Base-by-base conservation (phyloP, 768 basidiomycete species). In the Neoboletus magnificus region DNA sequence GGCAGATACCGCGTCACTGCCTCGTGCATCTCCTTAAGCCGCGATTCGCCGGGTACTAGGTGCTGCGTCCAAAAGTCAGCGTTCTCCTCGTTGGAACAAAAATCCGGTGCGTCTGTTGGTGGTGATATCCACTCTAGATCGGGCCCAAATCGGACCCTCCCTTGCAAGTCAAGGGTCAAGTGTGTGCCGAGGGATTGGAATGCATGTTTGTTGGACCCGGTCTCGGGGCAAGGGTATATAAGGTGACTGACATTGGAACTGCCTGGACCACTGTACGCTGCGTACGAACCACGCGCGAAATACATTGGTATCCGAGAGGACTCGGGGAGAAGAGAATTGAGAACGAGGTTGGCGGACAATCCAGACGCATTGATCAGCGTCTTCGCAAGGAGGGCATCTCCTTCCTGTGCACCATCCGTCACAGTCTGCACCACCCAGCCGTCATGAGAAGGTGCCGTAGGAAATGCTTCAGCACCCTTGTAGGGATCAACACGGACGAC, bases 131-230 rank as follows among this genome's bases (percentile, higher is more conserved):
- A 92, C 67, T 97, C 88, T 16, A 97, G 78, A 66, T 98, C 93
- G 5, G 96, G 96, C 0, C 96, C 96, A 70, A 98, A 98, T 30
- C 84, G 82, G 50, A 98, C 80, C 57, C 89, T 87, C 0, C 91
- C 89, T 46, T 87, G 80, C 57, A 98, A 66, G 69, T 94, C 92
- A 41, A 98, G 73, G 27, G 93, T 93, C 25, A 98, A 77, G 73
- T 98, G 97, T 12, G 93, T 95, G 4, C 97, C 96, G 8, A 98
- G 78, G 4, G 90, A 89, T 56, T 91, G 86, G 66, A 96, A 90
- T 8, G 83, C 79, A 49, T 87, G 80, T 4, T 74, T 77, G 54
- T 77, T 79, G 37, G 76, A 75, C 10, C 80, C 82, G 11, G 78
- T 81, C 50, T 83, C 79, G 5, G 96, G 94, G 58, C 91, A 94